Percentiles rank a stretch among this genome's conserved stretches.
phyloP scores from a whole-genome alignment of 257 asterid genomes.

The Scutellaria galericulata region DNA sequence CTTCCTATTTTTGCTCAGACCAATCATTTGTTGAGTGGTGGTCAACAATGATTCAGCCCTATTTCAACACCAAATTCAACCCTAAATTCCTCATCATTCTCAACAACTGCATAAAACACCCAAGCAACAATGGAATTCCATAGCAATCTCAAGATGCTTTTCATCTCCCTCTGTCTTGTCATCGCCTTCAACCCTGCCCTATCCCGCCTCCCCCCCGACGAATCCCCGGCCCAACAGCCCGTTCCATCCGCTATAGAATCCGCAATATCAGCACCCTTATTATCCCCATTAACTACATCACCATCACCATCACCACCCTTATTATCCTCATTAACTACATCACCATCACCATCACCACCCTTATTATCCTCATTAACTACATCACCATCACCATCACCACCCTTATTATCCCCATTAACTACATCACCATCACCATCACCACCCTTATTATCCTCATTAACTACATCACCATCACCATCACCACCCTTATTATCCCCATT shows the following conservation, averaged over 20 bases:
- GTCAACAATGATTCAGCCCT: not conserved
- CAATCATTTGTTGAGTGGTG: not conserved
- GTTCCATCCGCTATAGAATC: not conserved
- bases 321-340: too few species aligned
- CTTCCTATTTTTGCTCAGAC: conserved; percentile 24
- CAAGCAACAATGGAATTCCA: conserved; percentile 36
- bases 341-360: too few species aligned
- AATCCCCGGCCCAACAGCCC: conserved; percentile 24
- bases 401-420: too few species aligned
- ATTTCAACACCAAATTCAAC: not conserved
- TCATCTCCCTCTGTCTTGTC: conserved; percentile 31
- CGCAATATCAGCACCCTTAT: not conserved
- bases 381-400: not conserved
- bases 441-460: not conserved
- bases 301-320: too few species aligned
- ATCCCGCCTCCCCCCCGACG: conserved; percentile 23
- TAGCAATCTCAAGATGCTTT: conserved; percentile 26
- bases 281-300: too few species aligned
- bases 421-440: too few species aligned
- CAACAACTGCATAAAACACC: conserved; percentile 10
- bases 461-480: not conserved
- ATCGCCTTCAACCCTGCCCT: conserved; percentile 17
- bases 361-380: too few species aligned
- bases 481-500: too few species aligned
- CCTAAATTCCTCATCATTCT: conserved; percentile 2